Conservation (phyloP, 2,329 filamentous ascomycete species). For the Fusarium coicis region DNA sequence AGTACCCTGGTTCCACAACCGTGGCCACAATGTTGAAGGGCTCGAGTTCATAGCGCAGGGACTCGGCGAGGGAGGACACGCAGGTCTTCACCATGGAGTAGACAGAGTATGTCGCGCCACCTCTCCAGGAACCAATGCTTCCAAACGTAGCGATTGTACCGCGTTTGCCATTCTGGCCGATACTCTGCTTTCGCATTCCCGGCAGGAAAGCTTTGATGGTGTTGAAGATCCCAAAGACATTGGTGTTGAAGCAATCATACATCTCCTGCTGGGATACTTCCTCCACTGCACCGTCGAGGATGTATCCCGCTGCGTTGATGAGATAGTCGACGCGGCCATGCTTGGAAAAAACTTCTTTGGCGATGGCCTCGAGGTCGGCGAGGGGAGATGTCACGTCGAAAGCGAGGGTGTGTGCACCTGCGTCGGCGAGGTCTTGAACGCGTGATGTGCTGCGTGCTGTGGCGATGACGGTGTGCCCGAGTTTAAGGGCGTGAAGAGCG, state of each 20-base stretch:
- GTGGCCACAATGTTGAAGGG: constrained; percentile 57
- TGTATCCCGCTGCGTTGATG: constrained; percentile 60
- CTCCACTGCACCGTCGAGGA: constrained; percentile 56
- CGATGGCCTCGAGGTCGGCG: constrained; percentile 48
- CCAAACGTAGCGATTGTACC: constrained; percentile 57
- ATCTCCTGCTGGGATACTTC: constrained; percentile 53
- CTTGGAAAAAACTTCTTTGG: constrained; percentile 48
- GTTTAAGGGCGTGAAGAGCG: constrained; percentile 54
- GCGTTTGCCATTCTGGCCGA: constrained; percentile 40
- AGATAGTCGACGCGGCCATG: constrained; percentile 58
- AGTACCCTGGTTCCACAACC: constrained; percentile 63
- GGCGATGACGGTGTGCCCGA: constrained; percentile 62
- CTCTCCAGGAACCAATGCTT: constrained; percentile 58
- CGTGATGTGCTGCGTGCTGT: constrained; percentile 56
- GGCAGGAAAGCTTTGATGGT: constrained; percentile 60
- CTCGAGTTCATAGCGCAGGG: constrained; percentile 55
- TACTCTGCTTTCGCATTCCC: constrained; percentile 54
- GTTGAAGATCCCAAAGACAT: constrained; percentile 64
- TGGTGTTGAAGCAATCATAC: constrained; percentile 58
- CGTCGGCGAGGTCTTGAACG: constrained; percentile 54
- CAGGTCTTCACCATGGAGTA: constrained; percentile 59
- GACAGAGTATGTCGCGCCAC: constrained; percentile 52
- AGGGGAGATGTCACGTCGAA: constrained; percentile 60
- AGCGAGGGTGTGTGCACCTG: constrained; percentile 55
- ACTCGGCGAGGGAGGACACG: constrained; percentile 57